A percentile compares a stretch with the other conserved stretches of the same genome.
Evolutionary conservation across 2,329 filamentous ascomycete species (phyloP).

Genomic region (Zymoseptoria ardabiliae): DNA sequence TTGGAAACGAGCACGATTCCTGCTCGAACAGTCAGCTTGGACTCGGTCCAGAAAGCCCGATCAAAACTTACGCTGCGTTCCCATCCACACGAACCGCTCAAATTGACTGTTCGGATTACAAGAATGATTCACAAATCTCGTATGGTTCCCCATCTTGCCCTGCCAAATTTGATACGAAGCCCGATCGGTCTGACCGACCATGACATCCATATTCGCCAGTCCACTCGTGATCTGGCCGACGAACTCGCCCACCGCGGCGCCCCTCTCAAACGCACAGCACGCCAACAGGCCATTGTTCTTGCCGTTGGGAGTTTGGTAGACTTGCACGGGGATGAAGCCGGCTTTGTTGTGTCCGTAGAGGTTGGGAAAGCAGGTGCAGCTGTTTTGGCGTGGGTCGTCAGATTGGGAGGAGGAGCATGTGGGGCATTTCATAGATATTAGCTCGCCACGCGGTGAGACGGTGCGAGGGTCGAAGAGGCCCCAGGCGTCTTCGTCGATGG

Average conservation of each 20-base stretch:
- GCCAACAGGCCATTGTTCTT: conserved; percentile 49
- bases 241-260: conserved; percentile 49
- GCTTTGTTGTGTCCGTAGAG: conserved; percentile 43
- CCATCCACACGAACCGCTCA: conserved; percentile 50
- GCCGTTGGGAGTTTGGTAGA: conserved; percentile 46
- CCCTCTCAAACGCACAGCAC: conserved; percentile 44
- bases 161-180: conserved; percentile 53
- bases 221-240: conserved; percentile 49
- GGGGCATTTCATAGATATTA: conserved; percentile 32
- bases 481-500: conserved; percentile 45
- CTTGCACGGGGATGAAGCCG: conserved; percentile 41
- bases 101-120: conserved; percentile 53
- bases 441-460: conserved; percentile 20
- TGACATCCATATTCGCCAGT: conserved; percentile 47
- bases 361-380: conserved; percentile 47
- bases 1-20: conserved; percentile 49
- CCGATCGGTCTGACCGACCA: conserved; percentile 38
- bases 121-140: conserved; percentile 53
- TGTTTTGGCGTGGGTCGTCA: conserved; percentile 42
- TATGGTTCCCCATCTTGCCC: conserved; percentile 50
- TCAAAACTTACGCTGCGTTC: conserved; percentile 35
- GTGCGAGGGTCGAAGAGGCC: conserved; percentile 45
- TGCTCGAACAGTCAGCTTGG: neutral
- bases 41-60: neutral
- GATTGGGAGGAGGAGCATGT: conserved; percentile 45